Evolutionary conservation across 768 basidiomycete genomes (phyloP).

Genomic region (Boletus barrowsii): DNA sequence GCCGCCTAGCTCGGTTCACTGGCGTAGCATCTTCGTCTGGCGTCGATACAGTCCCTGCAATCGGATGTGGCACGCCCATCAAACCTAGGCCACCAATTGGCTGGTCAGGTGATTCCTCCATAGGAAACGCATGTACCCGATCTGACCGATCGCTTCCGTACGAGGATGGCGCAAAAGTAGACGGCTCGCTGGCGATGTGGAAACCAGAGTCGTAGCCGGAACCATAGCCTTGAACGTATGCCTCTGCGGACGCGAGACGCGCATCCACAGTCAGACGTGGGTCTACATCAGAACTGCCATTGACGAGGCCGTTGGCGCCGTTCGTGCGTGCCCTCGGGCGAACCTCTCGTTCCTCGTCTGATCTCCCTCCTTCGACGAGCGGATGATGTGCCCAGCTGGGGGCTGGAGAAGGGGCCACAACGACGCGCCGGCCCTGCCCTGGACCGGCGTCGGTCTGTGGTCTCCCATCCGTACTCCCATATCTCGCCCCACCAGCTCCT

Average conservation of each 20-base stretch:
- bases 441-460: constrained; percentile 34
- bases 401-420: constrained; percentile 23
- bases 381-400: constrained; percentile 32
- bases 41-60: constrained; percentile 23
- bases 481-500: constrained; percentile 5
- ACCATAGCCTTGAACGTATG: constrained; percentile 36
- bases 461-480: constrained; percentile 15
- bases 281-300: neutral
- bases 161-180: constrained; percentile 17
- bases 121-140: constrained; percentile 23
- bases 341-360: constrained; percentile 29
- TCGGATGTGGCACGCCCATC: constrained; percentile 24
- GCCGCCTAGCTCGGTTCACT: constrained; percentile 16
- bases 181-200: constrained; percentile 18
- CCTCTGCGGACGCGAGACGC: constrained; percentile 34
- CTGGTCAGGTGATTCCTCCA: constrained; percentile 28
- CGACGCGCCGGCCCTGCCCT: constrained; percentile 29
- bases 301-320: constrained; percentile 5
- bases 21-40: constrained; percentile 30
- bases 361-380: constrained; percentile 27
- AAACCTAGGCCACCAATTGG: constrained; percentile 26
- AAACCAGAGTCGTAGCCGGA: constrained; percentile 34
- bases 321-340: constrained; percentile 11
- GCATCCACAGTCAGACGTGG: constrained; percentile 3
- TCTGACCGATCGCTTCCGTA: constrained; percentile 19